Base-by-base conservation (phyloP, 164 flowering plant species). In the Vitis cinerea region DNA sequence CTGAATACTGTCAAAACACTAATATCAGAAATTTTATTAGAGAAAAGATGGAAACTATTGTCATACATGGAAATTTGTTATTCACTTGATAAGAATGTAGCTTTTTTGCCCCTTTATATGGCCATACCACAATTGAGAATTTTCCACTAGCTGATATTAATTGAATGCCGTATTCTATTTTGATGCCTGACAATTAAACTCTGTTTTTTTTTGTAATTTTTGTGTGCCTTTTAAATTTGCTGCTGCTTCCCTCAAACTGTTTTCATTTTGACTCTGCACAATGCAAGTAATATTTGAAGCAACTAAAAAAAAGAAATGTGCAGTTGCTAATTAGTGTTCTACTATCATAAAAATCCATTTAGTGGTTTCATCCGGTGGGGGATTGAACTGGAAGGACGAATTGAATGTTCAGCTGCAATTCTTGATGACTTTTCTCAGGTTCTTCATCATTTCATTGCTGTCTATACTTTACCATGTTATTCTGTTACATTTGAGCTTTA, bases 401-500 rank as follows among this genome's bases (percentile, higher is more conserved):
- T 92, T 74, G 99, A 94, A 75, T 83, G 97, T 70, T 83, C 99
- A 16, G 99, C 99, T 10, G 85, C 91, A 72, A 73, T 92, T 73
- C 60, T 82, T 72, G 85, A 81, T 64, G 93, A 88, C 72, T 88
- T 86, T 64, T 87, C 90, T 69, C 97, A 87, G 97, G 97, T 94
- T 66, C 8, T 50, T 65, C 54, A 47, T 63, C 31, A 59, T 10
- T 67, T 65, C 17, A 37, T 55, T 10, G 27, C 27, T 31, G 2
- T 60, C 11, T 58, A 65, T 54, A 2, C 29, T 52, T 50, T 15
- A 4, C 50, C 49, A 19, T 64, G 10, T 30, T 44, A 15, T 51
- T 64, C 9, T 19, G 11, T 60, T 23, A 59, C 64, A 65, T 14
- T 50, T 14, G 15, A n/a, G 68, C 59, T 62, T 50, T 29, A 15